Evolutionary conservation across 2,329 filamentous ascomycete species (phyloP).

Genomic region (Monilinia fructicola): DNA sequence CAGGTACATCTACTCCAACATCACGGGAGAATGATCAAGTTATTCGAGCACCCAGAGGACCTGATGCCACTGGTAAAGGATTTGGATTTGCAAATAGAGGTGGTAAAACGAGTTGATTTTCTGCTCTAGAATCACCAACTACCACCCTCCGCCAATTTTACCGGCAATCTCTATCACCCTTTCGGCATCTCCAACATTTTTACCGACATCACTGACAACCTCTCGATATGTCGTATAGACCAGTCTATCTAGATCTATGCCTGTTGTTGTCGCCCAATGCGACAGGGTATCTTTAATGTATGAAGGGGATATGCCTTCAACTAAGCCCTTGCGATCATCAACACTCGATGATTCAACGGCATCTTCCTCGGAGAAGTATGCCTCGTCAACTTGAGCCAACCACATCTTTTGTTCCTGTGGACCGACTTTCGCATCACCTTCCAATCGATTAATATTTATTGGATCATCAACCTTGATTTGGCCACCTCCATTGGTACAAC

Average conservation of each 20-base stretch:
- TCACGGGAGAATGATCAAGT: slow-evolving; percentile 64
- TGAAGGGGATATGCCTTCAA: slow-evolving; percentile 65
- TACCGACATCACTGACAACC: slow-evolving; percentile 93
- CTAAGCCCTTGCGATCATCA: slow-evolving; percentile 44
- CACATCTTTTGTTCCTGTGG: slow-evolving; percentile 83
- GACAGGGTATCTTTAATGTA: slow-evolving; percentile 67
- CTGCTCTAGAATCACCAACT: slow-evolving; percentile 68
- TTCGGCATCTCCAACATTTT: slow-evolving; percentile 69
- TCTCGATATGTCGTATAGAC: slow-evolving; percentile 85
- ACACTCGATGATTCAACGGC: slow-evolving; percentile 36
- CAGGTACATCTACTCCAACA: slow-evolving; percentile 49
- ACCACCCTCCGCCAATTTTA: slow-evolving; percentile 94
- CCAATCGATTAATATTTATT: slow-evolving; percentile 52
- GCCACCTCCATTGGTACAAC: slow-evolving; percentile 95
- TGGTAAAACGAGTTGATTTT: slow-evolving; percentile 49
- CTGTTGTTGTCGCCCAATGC: slow-evolving; percentile 74
- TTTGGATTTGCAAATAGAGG: slow-evolving; percentile 73
- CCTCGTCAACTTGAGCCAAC: slow-evolving; percentile 80
- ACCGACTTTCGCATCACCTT: slow-evolving; percentile 57
- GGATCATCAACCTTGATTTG: slow-evolving; percentile 91
- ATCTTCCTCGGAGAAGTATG: slow-evolving; percentile 79
- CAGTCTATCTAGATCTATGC: slow-evolving; percentile 68
- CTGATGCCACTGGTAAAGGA: slow-evolving; percentile 73
- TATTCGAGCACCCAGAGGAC: slow-evolving; percentile 73
- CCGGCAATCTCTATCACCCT: slow-evolving; percentile 84